Base-by-base conservation (phyloP, 305 asterid species). In the Coffea humblotiana region DNA sequence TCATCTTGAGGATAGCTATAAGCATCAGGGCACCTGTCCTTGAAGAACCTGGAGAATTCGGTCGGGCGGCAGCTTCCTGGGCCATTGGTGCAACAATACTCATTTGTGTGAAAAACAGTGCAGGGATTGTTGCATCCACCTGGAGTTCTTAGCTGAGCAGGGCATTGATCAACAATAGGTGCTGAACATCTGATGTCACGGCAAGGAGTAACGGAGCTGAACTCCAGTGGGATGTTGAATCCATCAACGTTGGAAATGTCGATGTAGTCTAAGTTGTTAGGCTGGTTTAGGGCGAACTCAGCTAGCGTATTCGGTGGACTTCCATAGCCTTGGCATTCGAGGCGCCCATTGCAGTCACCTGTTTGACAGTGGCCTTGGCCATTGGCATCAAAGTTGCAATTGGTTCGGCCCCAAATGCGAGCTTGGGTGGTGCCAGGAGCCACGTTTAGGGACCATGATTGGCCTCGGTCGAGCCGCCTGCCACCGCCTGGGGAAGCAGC, bases 81-180 rank as follows among this genome's bases (percentile, higher is more conserved):
- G 0, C 89, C 90, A 0, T 68, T 19, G 0, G 82, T 83, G 77
- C 91, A 90, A 70, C 89, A 90, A 15, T 82, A 90, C 43, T 83
- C 2, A 12, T 77, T 48, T 5, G 83, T 84, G 8, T 63, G 78
- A 29, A 37, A 86, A 23, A 83, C 87, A 0, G 93, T 89, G 80
- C 93, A 89, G 0, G 91, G 88, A 13, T 88, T 89, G 77, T 89
- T 85, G 64, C 93, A 89, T 1, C 93, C 90, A 0, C 86, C 89
- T 0, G 84, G 70, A 8, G 84, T 84, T 19, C 78, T 84, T 25
- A 89, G 82, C 81, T 81, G 7, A 37, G 6, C 63, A 0, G 88
- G 93, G 48, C 95, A 91, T 69, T 89, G 72, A 0, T 67, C 83
- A 27, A 61, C 69, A 71, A 89, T 86, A 27, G 74, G 77, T 3